Evolutionary conservation across 169 alveolate genomes (phyloP), one percentile per base, ranked within the genome.

Genomic region (Plasmodium gaboni): DNA sequence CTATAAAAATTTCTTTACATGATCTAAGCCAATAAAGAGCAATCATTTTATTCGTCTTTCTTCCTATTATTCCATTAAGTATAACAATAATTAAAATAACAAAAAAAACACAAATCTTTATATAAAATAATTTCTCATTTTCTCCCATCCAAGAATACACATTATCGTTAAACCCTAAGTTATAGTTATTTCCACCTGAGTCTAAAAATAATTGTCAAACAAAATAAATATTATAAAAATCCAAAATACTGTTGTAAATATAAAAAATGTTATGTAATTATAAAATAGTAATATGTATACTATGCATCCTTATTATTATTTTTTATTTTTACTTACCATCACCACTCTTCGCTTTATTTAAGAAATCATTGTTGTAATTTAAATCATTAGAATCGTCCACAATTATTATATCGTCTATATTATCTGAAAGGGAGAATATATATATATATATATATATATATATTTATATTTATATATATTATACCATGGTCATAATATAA

Each of bases 21-120:
- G 74, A 55, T 22, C 91, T 38, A 17, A 83, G 42, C 91, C 91
- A 83, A 61, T 83, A 69, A 24, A 83, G 72, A 15, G 91, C 91
- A 17, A 83, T 69, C 61, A 24, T 57, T 69, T 55, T 68, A 73
- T 83, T 83, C 24, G 22, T 69, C 24, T 83, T 83, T 48, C 59
- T 57, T 19, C 86, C 83, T 61, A 83, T 63, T 4, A 69, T 17
- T 2, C 86, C 91, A n/a, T 83, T 83, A 60, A 59, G 63, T 22
- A 83, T 70, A 7, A 48, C 46, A n/a, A 83, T 17, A 38, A 83
- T 42, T 44, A 83, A 55, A 22, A 70, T 26, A 17, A 24, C 17
- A 2, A 70, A 7, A 50, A 83, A 83, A 28, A 67, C 7, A 1
- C 42, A 44, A 24, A 83, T 55, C 46, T 83, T 83, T 24, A 42